Conservation (phyloP, 169 alveolate species). For the Plasmodium vinckei region DNA sequence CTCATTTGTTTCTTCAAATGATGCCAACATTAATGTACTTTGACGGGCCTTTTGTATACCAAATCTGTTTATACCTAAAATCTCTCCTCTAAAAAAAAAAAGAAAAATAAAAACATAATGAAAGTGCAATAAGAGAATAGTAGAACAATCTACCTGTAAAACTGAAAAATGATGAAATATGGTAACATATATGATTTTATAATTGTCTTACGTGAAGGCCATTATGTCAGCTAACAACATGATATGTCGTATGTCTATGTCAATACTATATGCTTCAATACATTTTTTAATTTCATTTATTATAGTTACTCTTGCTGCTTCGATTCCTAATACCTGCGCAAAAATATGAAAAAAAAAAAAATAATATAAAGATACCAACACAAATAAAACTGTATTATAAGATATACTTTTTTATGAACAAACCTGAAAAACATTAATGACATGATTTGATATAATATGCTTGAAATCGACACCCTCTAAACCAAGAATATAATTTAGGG, state of each 20-base stretch:
- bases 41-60: constrained; percentile 98
- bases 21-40: constrained; percentile 97
- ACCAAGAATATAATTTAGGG: constrained; percentile 93
- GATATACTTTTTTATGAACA: neutral
- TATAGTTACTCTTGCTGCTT: constrained; percentile 97
- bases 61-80: constrained; percentile 96
- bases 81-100: constrained; percentile 88
- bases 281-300: constrained; percentile 94
- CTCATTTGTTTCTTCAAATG: constrained; percentile 99
- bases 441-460: constrained; percentile 93
- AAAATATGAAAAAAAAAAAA: neutral
- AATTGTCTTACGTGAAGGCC: constrained; percentile 94
- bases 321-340: constrained; percentile 93
- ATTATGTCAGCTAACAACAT: constrained; percentile 97
- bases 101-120: constrained; percentile 2
- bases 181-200: neutral
- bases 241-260: constrained; percentile 96
- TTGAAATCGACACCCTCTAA: constrained; percentile 93
- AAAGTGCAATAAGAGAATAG: constrained; percentile 2
- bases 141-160: too few relatives aligned
- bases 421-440: constrained; percentile 93
- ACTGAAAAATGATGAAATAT: too few relatives aligned
- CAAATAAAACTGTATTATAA: constrained; percentile 2
- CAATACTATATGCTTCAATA: constrained; percentile 94
- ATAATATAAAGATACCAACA: neutral